These are phyloP conservation scores for Tilletia indica DNA, from an alignment of 1,284 basidiomycete species.

Conservation along the genomic window DNA sequence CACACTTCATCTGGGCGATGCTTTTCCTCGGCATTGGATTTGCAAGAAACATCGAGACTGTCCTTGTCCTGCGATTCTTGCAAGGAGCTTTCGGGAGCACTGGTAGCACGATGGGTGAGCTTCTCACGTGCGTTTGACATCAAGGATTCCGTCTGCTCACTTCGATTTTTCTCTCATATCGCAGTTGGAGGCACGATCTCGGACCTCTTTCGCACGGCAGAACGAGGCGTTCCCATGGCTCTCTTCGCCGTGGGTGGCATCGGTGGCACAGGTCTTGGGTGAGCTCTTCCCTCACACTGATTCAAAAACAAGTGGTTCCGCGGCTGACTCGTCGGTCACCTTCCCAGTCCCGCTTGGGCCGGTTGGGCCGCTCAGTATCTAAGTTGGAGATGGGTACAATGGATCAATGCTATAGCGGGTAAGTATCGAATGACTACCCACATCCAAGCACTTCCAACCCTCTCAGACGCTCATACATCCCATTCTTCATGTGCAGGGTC, in stretches of 20 bases:
- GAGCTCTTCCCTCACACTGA: neutral
- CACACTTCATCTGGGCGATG: constrained; percentile 57
- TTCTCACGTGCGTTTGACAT: neutral
- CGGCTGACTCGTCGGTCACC: constrained; percentile 58
- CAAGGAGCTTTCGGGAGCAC: constrained; percentile 67
- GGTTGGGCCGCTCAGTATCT: constrained; percentile 70
- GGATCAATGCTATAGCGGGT: constrained; percentile 61
- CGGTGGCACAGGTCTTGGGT: neutral
- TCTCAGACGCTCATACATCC: neutral
- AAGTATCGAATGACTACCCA: constrained; percentile 60
- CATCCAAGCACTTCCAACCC: neutral
- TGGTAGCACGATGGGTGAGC: constrained; percentile 64
- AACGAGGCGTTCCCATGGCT: constrained; percentile 69
- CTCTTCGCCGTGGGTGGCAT: constrained; percentile 58
- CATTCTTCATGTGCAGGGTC: constrained; percentile 38
- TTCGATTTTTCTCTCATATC: neutral
- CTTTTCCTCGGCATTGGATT: constrained; percentile 40
- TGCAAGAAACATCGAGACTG: constrained; percentile 67
- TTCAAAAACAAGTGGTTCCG: constrained; percentile 33
- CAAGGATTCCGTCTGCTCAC: neutral
- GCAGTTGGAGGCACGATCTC: constrained; percentile 69
- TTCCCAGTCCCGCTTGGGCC: constrained; percentile 66
- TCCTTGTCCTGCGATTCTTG: constrained; percentile 69
- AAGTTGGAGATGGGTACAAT: constrained; percentile 78
- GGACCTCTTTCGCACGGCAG: constrained; percentile 35